Evolutionary conservation across 805 yeast species (phyloP), one percentile per base, ranked within the genome.

Genomic region (Zygoascus bituminiphila): DNA sequence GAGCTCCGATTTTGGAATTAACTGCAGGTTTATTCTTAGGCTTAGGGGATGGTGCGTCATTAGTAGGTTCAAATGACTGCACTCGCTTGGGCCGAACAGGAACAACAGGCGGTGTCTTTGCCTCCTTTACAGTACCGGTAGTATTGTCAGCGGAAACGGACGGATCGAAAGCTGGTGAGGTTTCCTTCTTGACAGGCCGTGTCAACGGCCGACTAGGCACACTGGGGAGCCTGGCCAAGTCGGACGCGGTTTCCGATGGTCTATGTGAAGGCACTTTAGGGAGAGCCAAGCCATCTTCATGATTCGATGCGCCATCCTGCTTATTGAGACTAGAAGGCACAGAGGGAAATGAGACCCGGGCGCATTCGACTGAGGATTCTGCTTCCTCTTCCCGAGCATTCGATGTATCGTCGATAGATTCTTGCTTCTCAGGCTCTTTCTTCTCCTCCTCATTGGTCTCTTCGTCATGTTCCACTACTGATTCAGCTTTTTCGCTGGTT

Each of bases 11-110:
- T 29, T 51, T 55, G 25, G 54, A 49, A 26, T 44, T 42, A 26
- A 51, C 43, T 45, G 50, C 49, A 12, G 58, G 57, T 43, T 58
- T 58, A 17, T 52, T 47, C 45, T 50, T 52, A 10, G 61, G 57
- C 38, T 44, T 49, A 3, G 54, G 54, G 2, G 52, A 51, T 2
- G 44, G 49, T 21, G 15, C 47, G 12, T 49, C 50, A 17, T 40
- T 45, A 3, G 42, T 33, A 15, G 46, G 31, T 20, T 33, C 17
- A 21, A 40, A 45, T 14, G 42, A 20, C 22, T 48, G 42, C 17
- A 42, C n/a, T 31, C 22, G 47, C 7, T 33, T 37, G 8, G 55
- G 49, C 38, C 56, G 33, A 9, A 35, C 25, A 17, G 51, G 51
- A 21, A 48, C 44, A 38, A 41, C 44, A 33, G 51, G 49, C 42